Evolutionary conservation across 75 land plant species (phyloP), one percentile per base, ranked within the genome.

Genomic region (Chamaecyparis obtusa): DNA sequence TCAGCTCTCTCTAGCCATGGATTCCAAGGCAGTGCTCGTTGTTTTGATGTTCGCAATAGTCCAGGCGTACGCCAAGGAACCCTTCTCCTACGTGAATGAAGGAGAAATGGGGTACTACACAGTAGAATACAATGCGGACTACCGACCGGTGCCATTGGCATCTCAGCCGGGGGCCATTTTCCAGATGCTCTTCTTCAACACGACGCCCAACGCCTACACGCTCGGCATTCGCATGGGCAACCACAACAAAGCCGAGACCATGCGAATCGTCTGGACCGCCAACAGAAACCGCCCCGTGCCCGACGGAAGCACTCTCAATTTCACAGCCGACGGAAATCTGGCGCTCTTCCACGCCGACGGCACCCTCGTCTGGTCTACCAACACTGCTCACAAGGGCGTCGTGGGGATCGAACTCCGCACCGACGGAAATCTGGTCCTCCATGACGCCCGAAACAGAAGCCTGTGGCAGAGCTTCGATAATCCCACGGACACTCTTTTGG

Each of bases 391-490:
- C 88, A 87, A 75, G 27, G 90, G 87, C 57, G 93, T 90, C 11
- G 85, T 72, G 0, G 88, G 88, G 16, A 33, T 92, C 83, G 78
- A 69, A 24, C 49, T 92, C 30, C 88, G 86, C 0, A 86, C 90
- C 64, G 83, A 57, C 30, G 95, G 92, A 69, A 93, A 95, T 76
- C 8, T 92, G 83, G 93, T 93, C 27, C 89, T 95, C 21, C 75
- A 80, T 11, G 90, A 92, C 56, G 10, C 30, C 2, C 77, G 39
- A 1, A 89, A 87, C 37, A 86, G 41, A 48, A 85, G 76, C 46
- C 64, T 95, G 16, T 94, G 95, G 95, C 95, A 94, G 64, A 93
- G 94, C 83, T 93, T 92, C 76, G 93, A 95, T 41, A 77, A 86
- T 67, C 91, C 96, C 13, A 89, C 91, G 14, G 96, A 94, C 89